Evolutionary conservation across 139 green algal species (phyloP).

Genomic region (Coelastrella sp.): DNA sequence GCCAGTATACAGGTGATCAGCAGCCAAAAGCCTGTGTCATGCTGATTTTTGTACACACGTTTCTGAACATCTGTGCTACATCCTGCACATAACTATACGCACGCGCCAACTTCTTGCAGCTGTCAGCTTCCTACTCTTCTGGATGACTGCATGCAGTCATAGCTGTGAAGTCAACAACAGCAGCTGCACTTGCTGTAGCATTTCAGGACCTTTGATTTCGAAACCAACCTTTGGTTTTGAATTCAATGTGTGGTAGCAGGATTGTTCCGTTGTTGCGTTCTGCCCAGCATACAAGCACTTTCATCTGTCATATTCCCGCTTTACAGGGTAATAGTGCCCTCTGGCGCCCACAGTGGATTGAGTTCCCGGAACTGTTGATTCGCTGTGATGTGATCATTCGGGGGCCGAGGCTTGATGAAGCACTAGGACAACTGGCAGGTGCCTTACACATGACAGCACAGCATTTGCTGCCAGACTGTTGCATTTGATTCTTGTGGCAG

Average conservation of each 20-base stretch:
- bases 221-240: no score
- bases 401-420: constrained; percentile 51
- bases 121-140: no score
- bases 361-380: constrained; percentile 62
- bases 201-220: no score
- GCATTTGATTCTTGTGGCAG: background rate
- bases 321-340: constrained; percentile 53
- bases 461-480: background rate
- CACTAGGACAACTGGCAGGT: constrained; percentile 56
- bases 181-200: no score
- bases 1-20: constrained; percentile 55
- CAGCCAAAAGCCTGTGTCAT: background rate
- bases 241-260: no score
- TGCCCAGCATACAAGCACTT: background rate
- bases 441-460: constrained; percentile 28
- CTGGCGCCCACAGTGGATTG: constrained; percentile 58
- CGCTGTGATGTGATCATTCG: constrained; percentile 55
- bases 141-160: no score
- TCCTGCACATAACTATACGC: no score
- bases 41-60: no score
- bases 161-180: no score
- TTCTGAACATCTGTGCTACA: no score
- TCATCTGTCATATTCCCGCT: background rate
- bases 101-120: no score
- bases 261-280: no score